Evolutionary conservation across 768 basidiomycete genomes (phyloP).

Genomic region (Paxillus rubicundulus): DNA sequence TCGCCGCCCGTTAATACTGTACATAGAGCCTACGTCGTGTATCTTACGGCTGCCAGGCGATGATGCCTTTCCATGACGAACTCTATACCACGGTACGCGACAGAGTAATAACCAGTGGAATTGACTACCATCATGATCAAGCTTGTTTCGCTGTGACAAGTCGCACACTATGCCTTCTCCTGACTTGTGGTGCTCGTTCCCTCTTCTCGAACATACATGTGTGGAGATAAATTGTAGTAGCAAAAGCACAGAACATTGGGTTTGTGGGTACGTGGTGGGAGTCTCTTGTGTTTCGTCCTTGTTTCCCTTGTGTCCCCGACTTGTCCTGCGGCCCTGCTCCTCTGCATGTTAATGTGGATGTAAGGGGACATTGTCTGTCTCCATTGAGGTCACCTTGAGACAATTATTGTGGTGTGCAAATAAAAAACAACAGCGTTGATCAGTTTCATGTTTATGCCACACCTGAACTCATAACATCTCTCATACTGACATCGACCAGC

Average conservation of each 20-base stretch:
- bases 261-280: too few species aligned
- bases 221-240: background rate
- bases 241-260: background rate
- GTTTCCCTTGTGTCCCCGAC: background rate
- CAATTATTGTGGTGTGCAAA: conserved; percentile 17
- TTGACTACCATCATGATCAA: background rate
- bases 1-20: conserved; percentile 15
- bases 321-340: too few species aligned
- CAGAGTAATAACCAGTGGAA: conserved; percentile 8
- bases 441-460: conserved; percentile 11
- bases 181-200: background rate
- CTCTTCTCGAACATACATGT: background rate
- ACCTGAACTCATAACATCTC: background rate
- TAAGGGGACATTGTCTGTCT: background rate
- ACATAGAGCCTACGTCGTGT: conserved; percentile 25
- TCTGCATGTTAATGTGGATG: too few species aligned
- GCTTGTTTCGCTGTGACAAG: background rate
- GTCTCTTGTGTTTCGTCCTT: background rate
- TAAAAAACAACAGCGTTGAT: conserved; percentile 24
- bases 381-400: background rate
- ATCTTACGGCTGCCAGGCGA: conserved; percentile 12
- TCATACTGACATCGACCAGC: background rate
- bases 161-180: background rate
- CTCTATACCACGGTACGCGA: conserved; percentile 14
- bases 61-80: conserved; percentile 8